Base-by-base conservation (phyloP, 2,329 filamentous ascomycete genomes). In the Colletotrichum paranaense region DNA sequence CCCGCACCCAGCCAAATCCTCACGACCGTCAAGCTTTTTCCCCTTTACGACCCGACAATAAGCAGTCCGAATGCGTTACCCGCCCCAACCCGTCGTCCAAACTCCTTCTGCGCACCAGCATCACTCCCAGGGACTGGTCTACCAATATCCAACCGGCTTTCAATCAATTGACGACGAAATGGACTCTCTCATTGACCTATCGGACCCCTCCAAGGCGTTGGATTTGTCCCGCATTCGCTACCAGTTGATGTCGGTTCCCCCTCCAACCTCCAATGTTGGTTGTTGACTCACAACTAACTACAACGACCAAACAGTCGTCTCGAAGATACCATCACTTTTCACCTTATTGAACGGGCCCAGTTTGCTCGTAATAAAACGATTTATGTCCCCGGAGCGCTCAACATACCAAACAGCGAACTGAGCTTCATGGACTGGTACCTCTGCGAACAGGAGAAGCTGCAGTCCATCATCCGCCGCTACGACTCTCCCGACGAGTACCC, bases 241-340 rank as follows among this genome's bases (percentile, higher is more conserved):
- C 84, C 95, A 98, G 83, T 86, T 98, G 75, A 97, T 98, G 95
- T 97, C 84, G 84, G 90, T 63, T 49, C 11, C 38, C 32, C 30
- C 58, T 22, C 32, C 55, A 46, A 46, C 82, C 57, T 60, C 57
- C 32, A 32, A 30, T 26, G 19, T 4, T 24, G 32, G 5, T 62
- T 8, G 68, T 38, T 32, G 55, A 52, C 55, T 59, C 30, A 11
- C 22, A 5, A 5, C 62, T 64, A 49, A 64, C 14, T 11, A 7
- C 30, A 64, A 55, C 14, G n/a, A 30, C 2, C 12, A 56, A 22
- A 62, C 79, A 99, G 97, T 80, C 97, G 97, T 24, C 89, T 98
- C 22, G 97, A 99, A 86, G 97, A 99, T 81, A 98, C 96, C 74
- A 98, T 99, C 80, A 97, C 94, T 77, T 98, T 97, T 84, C 94